Conservation (phyloP, 176 grass and related monocot genomes). For the Bromus sterilis region DNA sequence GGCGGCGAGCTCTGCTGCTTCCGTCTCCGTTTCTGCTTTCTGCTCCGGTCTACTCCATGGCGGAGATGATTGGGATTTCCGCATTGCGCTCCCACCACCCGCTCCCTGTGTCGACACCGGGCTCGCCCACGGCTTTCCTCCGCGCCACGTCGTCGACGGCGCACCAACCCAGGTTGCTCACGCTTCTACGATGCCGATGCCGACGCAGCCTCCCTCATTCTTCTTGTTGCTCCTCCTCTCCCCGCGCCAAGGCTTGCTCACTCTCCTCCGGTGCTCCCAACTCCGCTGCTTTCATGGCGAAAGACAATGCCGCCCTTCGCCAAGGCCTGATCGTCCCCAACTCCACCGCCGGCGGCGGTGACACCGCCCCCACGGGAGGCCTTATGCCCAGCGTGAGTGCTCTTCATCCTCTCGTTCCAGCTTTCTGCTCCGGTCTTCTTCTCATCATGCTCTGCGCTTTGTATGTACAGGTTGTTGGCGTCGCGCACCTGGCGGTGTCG, state of each 20-base stretch:
- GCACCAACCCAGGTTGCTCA: neutral
- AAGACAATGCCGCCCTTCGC: constrained; percentile 5
- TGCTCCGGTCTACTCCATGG: constrained; percentile 14
- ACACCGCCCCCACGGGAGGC: neutral
- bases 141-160: constrained; percentile 5
- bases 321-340: constrained; percentile 1
- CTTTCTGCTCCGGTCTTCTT: too few species aligned
- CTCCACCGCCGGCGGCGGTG: constrained; percentile 8
- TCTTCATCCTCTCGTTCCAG: too few species aligned
- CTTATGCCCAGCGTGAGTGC: constrained; percentile 19
- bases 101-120: neutral
- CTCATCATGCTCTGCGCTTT: too few species aligned
- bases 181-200: constrained; percentile 17
- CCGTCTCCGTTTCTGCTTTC: neutral
- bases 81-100: neutral
- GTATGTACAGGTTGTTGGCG: constrained; percentile 19
- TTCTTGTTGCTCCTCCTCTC: neutral
- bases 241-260: neutral
- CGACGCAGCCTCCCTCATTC: neutral
- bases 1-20: neutral
- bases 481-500: constrained; percentile 55
- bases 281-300: neutral
- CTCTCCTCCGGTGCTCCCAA: neutral
- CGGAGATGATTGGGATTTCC: neutral
- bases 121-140: neutral